Evolutionary conservation across 148 eudicot genomes (phyloP).

Genomic region (Camellia japonica): DNA sequence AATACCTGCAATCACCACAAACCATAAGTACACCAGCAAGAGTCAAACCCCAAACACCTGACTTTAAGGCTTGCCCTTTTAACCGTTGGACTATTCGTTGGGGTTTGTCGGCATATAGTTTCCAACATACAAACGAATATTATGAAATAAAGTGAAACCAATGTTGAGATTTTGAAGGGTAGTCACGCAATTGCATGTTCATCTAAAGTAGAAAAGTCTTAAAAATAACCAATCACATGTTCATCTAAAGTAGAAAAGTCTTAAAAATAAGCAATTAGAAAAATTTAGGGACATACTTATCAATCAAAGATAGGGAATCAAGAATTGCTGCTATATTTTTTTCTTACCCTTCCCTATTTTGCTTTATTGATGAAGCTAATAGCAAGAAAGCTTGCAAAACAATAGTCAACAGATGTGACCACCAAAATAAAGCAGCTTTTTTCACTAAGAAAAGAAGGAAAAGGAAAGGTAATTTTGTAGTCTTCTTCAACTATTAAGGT

Average conservation of each 20-base stretch:
- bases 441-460: background rate
- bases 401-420: slow-evolving; percentile 13
- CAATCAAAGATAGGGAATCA: background rate
- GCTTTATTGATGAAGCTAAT: background rate
- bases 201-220: background rate
- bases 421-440: slow-evolving; percentile 14
- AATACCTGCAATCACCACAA: too few species aligned
- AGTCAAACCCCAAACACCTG: too few species aligned
- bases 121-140: too few species aligned
- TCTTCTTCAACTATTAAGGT: background rate
- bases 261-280: background rate
- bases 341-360: background rate
- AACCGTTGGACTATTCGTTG: too few species aligned
- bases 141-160: background rate
- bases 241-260: background rate
- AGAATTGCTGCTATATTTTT: background rate
- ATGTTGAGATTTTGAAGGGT: background rate
- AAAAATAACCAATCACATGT: background rate
- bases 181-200: background rate
- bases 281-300: background rate
- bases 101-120: too few species aligned
- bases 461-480: background rate
- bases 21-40: too few species aligned
- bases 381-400: background rate
- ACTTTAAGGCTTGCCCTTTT: too few species aligned